Evolutionary conservation across 257 asterid species (phyloP).

Genomic region (Ligustrum vulgare): DNA sequence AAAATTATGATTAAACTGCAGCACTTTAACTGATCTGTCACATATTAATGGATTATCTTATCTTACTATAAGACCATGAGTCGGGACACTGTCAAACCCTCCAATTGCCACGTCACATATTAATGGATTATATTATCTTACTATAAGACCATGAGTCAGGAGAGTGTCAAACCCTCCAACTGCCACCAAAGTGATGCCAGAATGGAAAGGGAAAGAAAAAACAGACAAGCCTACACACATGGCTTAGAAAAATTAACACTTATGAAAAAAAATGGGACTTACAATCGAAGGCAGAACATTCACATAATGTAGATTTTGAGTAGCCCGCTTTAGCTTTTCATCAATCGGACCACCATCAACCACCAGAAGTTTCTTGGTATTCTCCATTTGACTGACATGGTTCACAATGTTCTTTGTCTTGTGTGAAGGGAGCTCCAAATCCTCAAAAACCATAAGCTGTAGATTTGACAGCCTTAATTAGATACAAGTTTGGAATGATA

Average conservation of each 20-base stretch:
- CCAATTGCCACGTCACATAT: background rate
- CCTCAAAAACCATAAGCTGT: conserved; percentile 87
- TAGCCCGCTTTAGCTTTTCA: conserved; percentile 79
- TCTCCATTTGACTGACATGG: conserved; percentile 67
- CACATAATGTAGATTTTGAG: conserved; percentile 84
- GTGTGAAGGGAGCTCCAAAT: conserved; percentile 78
- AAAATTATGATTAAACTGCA: no score
- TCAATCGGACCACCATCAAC: conserved; percentile 81
- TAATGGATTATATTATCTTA: background rate
- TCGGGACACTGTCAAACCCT: background rate
- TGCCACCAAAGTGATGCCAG: background rate
- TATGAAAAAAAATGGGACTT: conserved; percentile 35
- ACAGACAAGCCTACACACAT: background rate
- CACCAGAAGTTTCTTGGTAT: conserved; percentile 68
- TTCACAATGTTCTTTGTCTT: conserved; percentile 82
- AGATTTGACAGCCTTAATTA: conserved; percentile 22
- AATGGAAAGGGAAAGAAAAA: background rate
- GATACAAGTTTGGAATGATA: conserved; percentile 13
- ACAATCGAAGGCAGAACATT: conserved; percentile 87
- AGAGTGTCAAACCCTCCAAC: background rate
- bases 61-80: background rate
- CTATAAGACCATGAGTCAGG: background rate
- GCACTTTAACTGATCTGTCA: background rate
- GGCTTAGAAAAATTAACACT: background rate
- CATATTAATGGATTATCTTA: background rate